Percentiles rank a stretch among this genome's conserved stretches.
Conservation (phyloP, 2,329 filamentous ascomycete species). For the Conoideocrella luteorostrata region DNA sequence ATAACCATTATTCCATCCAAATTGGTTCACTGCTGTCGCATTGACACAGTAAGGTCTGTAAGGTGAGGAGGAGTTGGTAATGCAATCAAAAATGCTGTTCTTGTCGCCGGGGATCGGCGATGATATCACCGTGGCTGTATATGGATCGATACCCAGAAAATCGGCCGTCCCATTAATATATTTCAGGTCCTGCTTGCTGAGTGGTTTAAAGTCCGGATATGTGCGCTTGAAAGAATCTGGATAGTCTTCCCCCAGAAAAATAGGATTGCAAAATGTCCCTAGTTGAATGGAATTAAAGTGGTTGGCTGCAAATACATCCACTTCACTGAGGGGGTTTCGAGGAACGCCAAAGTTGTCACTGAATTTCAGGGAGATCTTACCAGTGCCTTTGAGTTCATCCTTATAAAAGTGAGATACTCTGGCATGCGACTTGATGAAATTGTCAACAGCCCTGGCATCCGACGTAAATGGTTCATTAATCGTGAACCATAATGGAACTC, state of each 20-base stretch:
- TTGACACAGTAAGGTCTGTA: constrained; percentile 48
- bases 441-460: constrained; percentile 32
- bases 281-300: constrained; percentile 43
- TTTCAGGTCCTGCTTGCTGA: constrained; percentile 41
- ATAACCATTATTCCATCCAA: constrained; percentile 54
- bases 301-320: constrained; percentile 37
- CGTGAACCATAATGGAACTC: constrained; percentile 46
- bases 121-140: constrained; percentile 49
- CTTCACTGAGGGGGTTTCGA: constrained; percentile 28
- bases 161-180: constrained; percentile 46
- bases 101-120: constrained; percentile 27
- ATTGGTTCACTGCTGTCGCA: constrained; percentile 36
- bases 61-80: constrained; percentile 35
- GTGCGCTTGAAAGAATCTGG: constrained; percentile 40
- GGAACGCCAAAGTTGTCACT: constrained; percentile 46
- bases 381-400: constrained; percentile 43
- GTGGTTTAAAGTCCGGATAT: constrained; percentile 35
- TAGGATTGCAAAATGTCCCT: constrained; percentile 45
- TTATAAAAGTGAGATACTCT: constrained; percentile 47
- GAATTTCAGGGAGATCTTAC: constrained; percentile 43
- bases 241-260: constrained; percentile 45
- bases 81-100: constrained; percentile 40
- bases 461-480: constrained; percentile 45
- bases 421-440: constrained; percentile 42
- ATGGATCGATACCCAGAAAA: constrained; percentile 51